Base-by-base conservation (phyloP, 2,329 filamentous ascomycete species). In the Fusarium brevicatenulatum region DNA sequence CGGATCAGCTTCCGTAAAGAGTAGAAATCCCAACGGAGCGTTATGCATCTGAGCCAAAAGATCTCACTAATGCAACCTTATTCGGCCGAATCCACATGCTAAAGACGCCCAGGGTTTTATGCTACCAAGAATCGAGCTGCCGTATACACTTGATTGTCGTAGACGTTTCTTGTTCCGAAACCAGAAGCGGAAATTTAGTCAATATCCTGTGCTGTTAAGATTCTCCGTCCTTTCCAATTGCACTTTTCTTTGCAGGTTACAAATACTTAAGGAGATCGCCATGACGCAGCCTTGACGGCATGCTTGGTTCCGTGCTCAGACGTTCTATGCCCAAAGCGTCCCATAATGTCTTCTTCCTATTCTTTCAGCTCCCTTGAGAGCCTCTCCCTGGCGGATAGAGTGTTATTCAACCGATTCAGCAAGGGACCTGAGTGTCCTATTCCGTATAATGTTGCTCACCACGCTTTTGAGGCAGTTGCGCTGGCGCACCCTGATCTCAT, bases 391-490 rank as follows among this genome's bases (percentile, higher is more conserved):
- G 62, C 57, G 56, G 70, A 73, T 50, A 44, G 57, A 60, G 56
- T 67, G 18, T 54, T 73, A n/a, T 73, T 73, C 55, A 73, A 68
- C 36, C 30, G 67, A 10, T 73, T 73, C n/a, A 64, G 70, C 53
- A 73, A 68, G 18, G 70, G 70, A 1, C 54, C 54, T 1, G 49
- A 58, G 8, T 55, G 44, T 9, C 43, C 62, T 8, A 71, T 73
- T 9, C 70, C 70, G 7, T 71, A 71, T 21, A 43, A 67, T 42
- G 70, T 73, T 32, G 56, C 60, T 19, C 70, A 73, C 13, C 70
- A 73, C 39, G 70, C 70, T 36, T 73, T 73, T 15, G 70, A 73
- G 53, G 70, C 70, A 5, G 55, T 67, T 71, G 70, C 70, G 57
- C 62, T 63, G 62, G 70, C 70, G 66, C 70, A 73, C 28, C 70